Evolutionary conservation across 2,329 filamentous ascomycete genomes (phyloP).

Genomic region (Penicillium glabrum): DNA sequence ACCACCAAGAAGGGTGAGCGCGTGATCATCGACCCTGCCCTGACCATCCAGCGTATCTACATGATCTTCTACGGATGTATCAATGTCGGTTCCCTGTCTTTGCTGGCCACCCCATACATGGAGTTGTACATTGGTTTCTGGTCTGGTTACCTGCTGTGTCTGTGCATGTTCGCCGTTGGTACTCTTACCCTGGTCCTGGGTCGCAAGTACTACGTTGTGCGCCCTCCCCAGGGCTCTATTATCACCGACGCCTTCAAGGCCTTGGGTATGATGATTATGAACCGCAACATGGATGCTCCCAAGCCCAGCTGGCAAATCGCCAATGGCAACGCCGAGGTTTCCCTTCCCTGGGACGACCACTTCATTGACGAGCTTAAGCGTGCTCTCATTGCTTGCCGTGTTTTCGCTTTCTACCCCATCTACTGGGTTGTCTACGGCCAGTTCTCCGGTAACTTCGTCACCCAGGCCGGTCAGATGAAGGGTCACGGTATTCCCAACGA

Average conservation of each 20-base stretch:
- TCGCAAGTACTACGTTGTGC: conserved; percentile 47
- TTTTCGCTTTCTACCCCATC: conserved; percentile 69
- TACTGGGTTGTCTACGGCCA: conserved; percentile 70
- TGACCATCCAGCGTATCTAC: conserved; percentile 69
- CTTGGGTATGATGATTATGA: conserved; percentile 55
- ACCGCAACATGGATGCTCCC: conserved; percentile 59
- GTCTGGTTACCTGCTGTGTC: conserved; percentile 62
- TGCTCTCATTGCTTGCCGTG: conserved; percentile 65
- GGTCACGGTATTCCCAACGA: conserved; percentile 75
- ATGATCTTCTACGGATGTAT: conserved; percentile 75
- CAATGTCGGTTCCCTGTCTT: conserved; percentile 69
- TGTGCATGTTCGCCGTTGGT: conserved; percentile 64
- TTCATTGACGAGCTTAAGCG: conserved; percentile 73
- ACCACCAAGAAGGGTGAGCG: conserved; percentile 49
- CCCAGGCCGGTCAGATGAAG: conserved; percentile 62
- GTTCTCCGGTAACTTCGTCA: conserved; percentile 66
- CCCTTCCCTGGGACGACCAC: conserved; percentile 63
- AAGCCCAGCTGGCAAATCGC: conserved; percentile 66
- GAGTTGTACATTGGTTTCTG: conserved; percentile 68
- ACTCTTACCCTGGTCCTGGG: conserved; percentile 55
- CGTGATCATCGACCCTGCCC: conserved; percentile 65
- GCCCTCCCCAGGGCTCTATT: conserved; percentile 61
- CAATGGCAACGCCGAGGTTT: conserved; percentile 43
- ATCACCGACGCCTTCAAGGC: conserved; percentile 66
- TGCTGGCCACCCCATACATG: conserved; percentile 67